A percentile compares a stretch with the other conserved stretches of the same genome.
Conservation (phyloP, 2,329 filamentous ascomycete species). For the Xylariomycetidae sp. region DNA sequence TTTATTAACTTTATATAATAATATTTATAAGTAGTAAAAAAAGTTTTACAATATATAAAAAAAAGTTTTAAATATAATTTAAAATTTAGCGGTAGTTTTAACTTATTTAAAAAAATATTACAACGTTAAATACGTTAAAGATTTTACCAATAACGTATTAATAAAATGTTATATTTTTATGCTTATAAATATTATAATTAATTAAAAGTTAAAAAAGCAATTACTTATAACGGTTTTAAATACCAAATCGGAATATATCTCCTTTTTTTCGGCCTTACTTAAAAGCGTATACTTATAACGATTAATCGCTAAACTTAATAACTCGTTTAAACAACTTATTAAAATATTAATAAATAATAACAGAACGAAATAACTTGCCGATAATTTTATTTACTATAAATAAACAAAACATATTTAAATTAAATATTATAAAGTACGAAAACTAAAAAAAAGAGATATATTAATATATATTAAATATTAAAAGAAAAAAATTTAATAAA, state of each 20-base stretch:
- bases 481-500: background rate
- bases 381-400: background rate
- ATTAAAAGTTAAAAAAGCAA: background rate
- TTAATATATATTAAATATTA: background rate
- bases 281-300: background rate
- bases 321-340: background rate
- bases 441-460: background rate
- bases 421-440: constrained; percentile 1
- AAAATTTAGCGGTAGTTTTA: background rate
- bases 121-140: background rate
- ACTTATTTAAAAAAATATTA: background rate
- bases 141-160: background rate
- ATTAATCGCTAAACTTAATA: background rate
- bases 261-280: background rate
- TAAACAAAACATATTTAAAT: constrained; percentile 1
- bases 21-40: background rate
- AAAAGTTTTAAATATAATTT: background rate
- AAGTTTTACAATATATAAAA: background rate
- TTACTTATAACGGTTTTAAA: background rate
- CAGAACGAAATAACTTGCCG: background rate
- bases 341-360: background rate
- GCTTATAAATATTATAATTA: background rate
- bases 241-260: background rate
- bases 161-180: background rate
- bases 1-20: background rate